These are phyloP conservation scores for Aureococcus anophagefferens DNA, from an alignment of 108 stramenopile species.

Conservation along the genomic window DNA sequence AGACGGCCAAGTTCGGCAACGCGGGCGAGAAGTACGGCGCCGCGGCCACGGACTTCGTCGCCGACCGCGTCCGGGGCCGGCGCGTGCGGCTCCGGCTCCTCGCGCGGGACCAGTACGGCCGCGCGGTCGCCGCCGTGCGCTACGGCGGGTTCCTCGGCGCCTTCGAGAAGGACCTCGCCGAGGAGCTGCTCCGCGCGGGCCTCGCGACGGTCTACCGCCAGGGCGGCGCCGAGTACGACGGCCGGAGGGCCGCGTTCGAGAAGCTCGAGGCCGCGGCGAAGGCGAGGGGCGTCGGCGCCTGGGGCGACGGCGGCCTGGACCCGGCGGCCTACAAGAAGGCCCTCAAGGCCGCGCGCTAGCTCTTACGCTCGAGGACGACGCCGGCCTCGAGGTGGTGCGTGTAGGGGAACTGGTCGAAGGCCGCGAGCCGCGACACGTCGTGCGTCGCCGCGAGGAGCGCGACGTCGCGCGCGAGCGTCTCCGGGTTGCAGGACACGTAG, in stretches of 20 bases:
- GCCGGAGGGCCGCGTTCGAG: background rate
- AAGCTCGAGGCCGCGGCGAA: background rate
- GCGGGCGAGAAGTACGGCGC: conserved; percentile 39
- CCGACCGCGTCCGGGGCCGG: conserved; percentile 27
- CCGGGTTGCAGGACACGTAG: conserved; percentile 27
- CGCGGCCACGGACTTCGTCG: conserved; percentile 44
- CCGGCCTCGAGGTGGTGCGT: conserved; percentile 25
- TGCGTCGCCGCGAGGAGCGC: conserved; percentile 8
- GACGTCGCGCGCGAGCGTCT: conserved; percentile 18
- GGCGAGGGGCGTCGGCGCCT: background rate
- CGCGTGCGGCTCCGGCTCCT: conserved; percentile 44
- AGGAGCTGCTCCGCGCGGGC: too few relatives aligned
- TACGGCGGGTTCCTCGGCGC: background rate
- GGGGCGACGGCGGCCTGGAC: background rate
- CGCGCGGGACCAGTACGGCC: conserved; percentile 47
- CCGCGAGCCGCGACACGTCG: conserved; percentile 3
- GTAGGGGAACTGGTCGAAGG: conserved; percentile 28
- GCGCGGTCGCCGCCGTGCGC: conserved; percentile 25
- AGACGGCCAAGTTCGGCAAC: conserved; percentile 41
- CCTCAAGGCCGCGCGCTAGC: background rate
- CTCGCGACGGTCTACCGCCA: conserved; percentile 51
- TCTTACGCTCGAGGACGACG: conserved; percentile 5
- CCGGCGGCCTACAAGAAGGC: background rate
- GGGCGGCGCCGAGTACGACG: conserved; percentile 55
- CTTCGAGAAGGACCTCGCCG: too few relatives aligned